Evolutionary conservation across 2,329 filamentous ascomycete species (phyloP).

Genomic region (Sclerotinia spermophila): DNA sequence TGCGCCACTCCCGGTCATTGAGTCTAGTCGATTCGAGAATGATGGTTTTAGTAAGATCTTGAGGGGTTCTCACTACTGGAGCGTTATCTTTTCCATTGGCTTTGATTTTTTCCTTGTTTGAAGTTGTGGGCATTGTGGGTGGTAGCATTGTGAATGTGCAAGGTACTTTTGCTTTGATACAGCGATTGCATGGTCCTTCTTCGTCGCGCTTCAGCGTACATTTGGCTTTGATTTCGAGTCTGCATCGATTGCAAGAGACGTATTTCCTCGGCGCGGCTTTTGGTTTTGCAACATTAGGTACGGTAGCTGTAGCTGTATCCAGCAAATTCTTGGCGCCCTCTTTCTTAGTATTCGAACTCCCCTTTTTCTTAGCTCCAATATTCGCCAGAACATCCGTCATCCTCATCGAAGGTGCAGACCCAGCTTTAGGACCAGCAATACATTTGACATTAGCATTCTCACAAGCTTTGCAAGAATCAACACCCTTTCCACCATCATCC

Average conservation of each 20-base stretch:
- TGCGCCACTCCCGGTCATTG: slow-evolving; percentile 5
- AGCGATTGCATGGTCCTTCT: slow-evolving; percentile 27
- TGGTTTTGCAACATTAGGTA: neutral
- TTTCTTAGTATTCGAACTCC: neutral
- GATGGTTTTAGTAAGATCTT: slow-evolving; percentile 13
- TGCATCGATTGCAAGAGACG: slow-evolving; percentile 27
- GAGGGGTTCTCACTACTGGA: neutral
- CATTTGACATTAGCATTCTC: slow-evolving; percentile 23
- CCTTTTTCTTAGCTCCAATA: neutral
- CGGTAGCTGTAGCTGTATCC: neutral
- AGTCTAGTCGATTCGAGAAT: slow-evolving; percentile 6
- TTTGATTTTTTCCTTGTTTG: neutral
- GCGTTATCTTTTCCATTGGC: neutral
- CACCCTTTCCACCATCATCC: slow-evolving; percentile 24
- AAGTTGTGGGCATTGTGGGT: neutral
- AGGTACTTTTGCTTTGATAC: slow-evolving; percentile 16
- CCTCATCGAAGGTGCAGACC: neutral
- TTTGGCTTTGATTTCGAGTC: neutral
- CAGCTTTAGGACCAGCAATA: slow-evolving; percentile 23
- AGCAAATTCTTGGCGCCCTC: neutral
- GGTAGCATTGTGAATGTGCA: slow-evolving; percentile 26
- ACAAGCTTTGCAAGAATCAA: slow-evolving; percentile 27
- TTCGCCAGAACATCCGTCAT: neutral
- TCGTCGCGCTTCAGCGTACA: slow-evolving; percentile 25
- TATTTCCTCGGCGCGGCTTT: slow-evolving; percentile 16